Conservation (phyloP, 805 yeast species). For the Candida gorgasii region DNA sequence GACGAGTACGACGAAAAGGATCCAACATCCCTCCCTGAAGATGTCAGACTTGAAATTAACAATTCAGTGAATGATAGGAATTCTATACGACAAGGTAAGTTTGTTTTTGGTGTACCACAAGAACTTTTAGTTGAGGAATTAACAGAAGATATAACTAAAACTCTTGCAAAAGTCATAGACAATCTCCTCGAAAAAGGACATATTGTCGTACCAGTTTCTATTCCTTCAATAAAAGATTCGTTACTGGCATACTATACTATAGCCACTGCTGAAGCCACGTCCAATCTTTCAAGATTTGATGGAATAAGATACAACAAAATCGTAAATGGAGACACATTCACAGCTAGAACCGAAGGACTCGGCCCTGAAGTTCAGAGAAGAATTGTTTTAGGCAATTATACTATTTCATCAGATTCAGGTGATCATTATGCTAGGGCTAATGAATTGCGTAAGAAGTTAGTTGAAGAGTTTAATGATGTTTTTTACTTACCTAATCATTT, state of each 20-base stretch:
- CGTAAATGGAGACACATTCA: constrained; percentile 1
- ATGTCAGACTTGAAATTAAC: constrained; percentile 31
- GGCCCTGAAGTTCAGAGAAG: constrained; percentile 85
- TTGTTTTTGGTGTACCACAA: constrained; percentile 69
- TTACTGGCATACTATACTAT: constrained; percentile 84
- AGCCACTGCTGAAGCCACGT: constrained; percentile 92
- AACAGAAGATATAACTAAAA: constrained; percentile 43
- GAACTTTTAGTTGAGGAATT: constrained; percentile 65
- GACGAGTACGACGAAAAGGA: constrained; percentile 70
- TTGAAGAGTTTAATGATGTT: constrained; percentile 62
- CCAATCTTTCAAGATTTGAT: constrained; percentile 86
- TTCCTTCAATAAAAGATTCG: constrained; percentile 67
- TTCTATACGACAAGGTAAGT: constrained; percentile 18
- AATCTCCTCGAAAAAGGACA: constrained; percentile 49
- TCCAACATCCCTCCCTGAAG: constrained; percentile 62
- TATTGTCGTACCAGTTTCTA: constrained; percentile 59
- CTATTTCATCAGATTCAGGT: constrained; percentile 71
- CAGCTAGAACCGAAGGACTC: constrained; percentile 64
- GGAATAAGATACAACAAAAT: constrained; percentile 66
- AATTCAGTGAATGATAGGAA: constrained; percentile 4
- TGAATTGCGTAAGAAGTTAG: constrained; percentile 57
- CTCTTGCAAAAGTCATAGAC: constrained; percentile 49
- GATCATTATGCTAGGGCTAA: constrained; percentile 81
- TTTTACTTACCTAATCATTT: constrained; percentile 54
- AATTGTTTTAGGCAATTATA: constrained; percentile 82